Evolutionary conservation across 495 filamentous ascomycete genomes (phyloP), one percentile per base, ranked within the genome.

Genomic region (Penicillium roqueforti): DNA sequence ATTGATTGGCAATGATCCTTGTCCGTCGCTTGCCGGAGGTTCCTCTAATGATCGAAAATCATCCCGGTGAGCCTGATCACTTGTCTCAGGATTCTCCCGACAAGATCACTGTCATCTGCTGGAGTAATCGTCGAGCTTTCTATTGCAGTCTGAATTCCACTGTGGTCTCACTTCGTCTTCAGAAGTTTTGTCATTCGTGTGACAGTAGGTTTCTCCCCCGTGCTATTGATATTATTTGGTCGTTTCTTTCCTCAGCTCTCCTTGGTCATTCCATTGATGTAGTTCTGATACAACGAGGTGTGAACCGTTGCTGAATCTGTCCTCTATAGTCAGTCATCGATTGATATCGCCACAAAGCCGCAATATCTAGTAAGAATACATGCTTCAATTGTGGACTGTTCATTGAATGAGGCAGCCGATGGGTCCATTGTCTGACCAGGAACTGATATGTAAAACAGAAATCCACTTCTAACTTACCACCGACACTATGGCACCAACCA

Each of bases 401-500:
- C 23, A 3, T 16, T 4, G 6, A 9, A 23, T 7, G 13, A 42
- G 4, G 8, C 10, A 7, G 11, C 6, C 1, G 23, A 44, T 26
- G 23, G 3, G 25, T 16, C 26, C 5, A 13, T 36, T 6, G 23
- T 14, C 18, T 38, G 20, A 4, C 13, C 3, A 18, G 14, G 2
- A 6, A 22, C 46, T 55, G 20, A 55, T n/a, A 11, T 3, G 0
- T 10, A 14, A 10, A 18, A 11, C 28, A 56, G 29, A 10, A 47
- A 14, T 1, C 5, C 2, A 37, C 11, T 9, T 22, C 26, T 14
- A 3, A 8, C 8, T 10, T 22, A 4, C 6, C 1, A 37, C 9
- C 2, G 1, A 51, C 62, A 62, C 47, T 47, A 79, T 80, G 76
- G 62, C 74, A 42, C 66, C 68, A 10, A 59, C 78, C 48, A 58